Base-by-base conservation (phyloP, 768 basidiomycete genomes). In the Rhodocollybia butyracea region DNA sequence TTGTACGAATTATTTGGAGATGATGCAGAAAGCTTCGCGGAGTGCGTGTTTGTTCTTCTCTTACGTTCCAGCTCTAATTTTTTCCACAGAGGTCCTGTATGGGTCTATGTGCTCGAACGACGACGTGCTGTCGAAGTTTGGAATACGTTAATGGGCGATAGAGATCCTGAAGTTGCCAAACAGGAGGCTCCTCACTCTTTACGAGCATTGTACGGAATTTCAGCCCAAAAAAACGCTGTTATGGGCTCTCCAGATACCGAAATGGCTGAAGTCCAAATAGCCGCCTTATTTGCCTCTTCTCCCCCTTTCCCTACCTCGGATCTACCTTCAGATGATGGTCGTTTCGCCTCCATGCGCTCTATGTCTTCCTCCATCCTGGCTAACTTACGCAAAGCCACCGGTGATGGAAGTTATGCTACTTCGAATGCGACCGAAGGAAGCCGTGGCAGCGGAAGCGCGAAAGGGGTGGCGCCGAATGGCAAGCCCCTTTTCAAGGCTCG, bases 41-140 rank as follows among this genome's bases (percentile, higher is more conserved):
- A 91, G 91, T 92, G 88, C 82, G 41, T 57, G 31, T 39, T 47
- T 21, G 10, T 51, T 27, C 45, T 56, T 41, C 46, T 24, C 2
- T 38, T 57, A 41, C 57, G 51, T 36, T 56, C 54, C 57, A 38
- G 27, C 46, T 13, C 31, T 19, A 34, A 32, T 5, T 27, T 40
- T 40, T 6, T 6, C 22, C 57, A 51, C 58, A 92, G 90, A 59
- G 89, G 89, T 55, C 87, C 91, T 19, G 88, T 91, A n/a, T 92
- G 91, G 88, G 89, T 94, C 21, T 94, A 92, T 68, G 87, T 94
- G 36, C 85, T 94, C 58, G 91, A 92, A 66, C 83, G 91, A 34
- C 77, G 87, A 50, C 82, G 87, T 36, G 88, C 91, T 5, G 86
- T 94, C 46, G 85, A 91, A 68, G 88, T 91, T 51, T 86, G 87